These are phyloP conservation scores for Scheffersomyces titani DNA, from an alignment of 1,139 yeast species.

Conservation along the genomic window DNA sequence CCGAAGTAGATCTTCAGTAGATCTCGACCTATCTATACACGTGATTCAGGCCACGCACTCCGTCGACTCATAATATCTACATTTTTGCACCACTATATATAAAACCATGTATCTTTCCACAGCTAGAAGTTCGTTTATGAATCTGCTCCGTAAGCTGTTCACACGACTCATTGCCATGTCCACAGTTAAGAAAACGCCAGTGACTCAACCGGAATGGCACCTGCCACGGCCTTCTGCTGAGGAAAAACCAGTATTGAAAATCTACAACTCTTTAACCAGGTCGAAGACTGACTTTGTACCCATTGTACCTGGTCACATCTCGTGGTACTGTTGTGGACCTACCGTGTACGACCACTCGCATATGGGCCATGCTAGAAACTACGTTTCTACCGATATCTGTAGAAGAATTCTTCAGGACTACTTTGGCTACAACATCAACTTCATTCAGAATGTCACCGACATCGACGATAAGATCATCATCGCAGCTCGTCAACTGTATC, in stretches of 20 bases:
- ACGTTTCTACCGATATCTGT: conserved; percentile 90
- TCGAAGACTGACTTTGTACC: conserved; percentile 78
- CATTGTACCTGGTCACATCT: conserved; percentile 57
- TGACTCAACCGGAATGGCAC: conserved; percentile 39
- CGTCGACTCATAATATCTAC: neutral
- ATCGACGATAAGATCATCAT: conserved; percentile 95
- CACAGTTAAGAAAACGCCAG: conserved; percentile 22
- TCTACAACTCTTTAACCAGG: conserved; percentile 83
- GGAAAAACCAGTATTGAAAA: conserved; percentile 25
- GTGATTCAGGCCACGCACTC: neutral
- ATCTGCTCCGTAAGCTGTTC: neutral
- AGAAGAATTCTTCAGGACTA: conserved; percentile 86
- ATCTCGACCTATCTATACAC: neutral
- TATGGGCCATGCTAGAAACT: conserved; percentile 99
- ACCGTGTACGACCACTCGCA: conserved; percentile 97
- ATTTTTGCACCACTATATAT: neutral
- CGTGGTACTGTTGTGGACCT: conserved; percentile 99
- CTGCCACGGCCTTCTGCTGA: conserved; percentile 21
- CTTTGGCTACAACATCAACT: conserved; percentile 83
- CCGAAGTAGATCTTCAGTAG: neutral
- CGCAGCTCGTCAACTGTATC: conserved; percentile 86
- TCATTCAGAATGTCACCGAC: conserved; percentile 96
- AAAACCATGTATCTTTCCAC: neutral
- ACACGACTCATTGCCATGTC: neutral
- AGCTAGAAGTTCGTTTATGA: neutral